Base-by-base conservation (phyloP, 2,329 filamentous ascomycete genomes). In the Chaetomium sp. region DNA sequence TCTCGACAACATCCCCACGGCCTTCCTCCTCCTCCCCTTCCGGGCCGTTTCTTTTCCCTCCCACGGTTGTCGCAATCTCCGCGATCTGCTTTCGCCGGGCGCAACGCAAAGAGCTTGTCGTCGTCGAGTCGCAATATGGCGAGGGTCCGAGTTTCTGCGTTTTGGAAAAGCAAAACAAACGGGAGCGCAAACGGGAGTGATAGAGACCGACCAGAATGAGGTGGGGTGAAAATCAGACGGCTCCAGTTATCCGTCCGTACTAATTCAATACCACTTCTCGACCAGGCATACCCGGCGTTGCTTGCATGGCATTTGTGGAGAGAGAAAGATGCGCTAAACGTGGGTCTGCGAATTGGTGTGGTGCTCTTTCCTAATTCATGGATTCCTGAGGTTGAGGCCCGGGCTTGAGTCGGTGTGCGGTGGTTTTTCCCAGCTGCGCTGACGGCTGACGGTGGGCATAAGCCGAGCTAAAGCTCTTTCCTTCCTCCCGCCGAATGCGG, bases 401-500 rank as follows among this genome's bases (percentile, higher is more conserved):
- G 23, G 33, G 49, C 47, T 31, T 25, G 59, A 56, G 51, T 55
- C 13, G 38, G 38, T 42, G 38, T 42, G 38, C 38, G 5, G 38
- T 42, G 16, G 38, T 19, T 42, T 42, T n/a, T 42, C 38, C 3
- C 38, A 42, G 16, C 16, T n/a, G 38, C 16, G n/a, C n/a, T n/a
- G n/a, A n/a, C n/a, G n/a, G n/a, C n/a, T n/a, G n/a, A n/a, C n/a
- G 16, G 38, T 42, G 38, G 38, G 45, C 33, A 27, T 57, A 42
- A 60, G 57, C 62, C 56, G 57, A 64, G 62, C 62, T 59, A 49
- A 59, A 59, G 42, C 49, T 49, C 35, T 5, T 55, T 60, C 63
- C 55, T 65, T 49, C 55, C 56, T 59, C 38, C 63, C 35, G 59
- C 29, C 49, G n/a, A 51, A 45, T 68, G 66, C 66, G 66, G 66